Evolutionary conservation across 2,329 filamentous ascomycete species (phyloP).

Genomic region (Talaromyces pinophilus): DNA sequence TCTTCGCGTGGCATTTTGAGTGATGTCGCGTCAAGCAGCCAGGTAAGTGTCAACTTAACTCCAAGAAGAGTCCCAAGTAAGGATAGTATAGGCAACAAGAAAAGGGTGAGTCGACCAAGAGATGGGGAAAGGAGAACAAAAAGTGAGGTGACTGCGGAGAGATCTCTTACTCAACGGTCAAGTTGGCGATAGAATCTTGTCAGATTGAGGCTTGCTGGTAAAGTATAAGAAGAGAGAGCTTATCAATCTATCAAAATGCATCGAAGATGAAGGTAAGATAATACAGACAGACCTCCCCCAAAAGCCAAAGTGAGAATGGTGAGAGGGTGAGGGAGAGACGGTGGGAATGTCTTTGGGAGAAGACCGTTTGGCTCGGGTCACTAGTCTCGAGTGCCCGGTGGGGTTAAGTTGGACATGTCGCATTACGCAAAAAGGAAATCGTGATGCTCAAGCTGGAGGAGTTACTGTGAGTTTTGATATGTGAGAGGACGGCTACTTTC

Average conservation of each 20-base stretch:
- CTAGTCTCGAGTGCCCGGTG: not conserved
- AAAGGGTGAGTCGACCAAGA: not conserved
- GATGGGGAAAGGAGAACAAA: not conserved
- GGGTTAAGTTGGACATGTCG: not conserved
- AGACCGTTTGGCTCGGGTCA: not conserved
- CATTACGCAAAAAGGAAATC: not conserved
- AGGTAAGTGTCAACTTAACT: not conserved
- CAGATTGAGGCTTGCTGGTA: not conserved
- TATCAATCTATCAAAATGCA: not conserved
- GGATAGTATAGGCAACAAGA: not conserved
- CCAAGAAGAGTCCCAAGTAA: not conserved
- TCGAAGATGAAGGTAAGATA: not conserved
- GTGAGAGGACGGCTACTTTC: not conserved
- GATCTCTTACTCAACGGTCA: not conserved
- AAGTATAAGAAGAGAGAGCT: too few species aligned
- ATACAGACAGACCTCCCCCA: not conserved
- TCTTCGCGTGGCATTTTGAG: constrained; percentile 10
- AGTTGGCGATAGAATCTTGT: not conserved
- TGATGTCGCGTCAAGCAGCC: not conserved
- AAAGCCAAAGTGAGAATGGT: not conserved
- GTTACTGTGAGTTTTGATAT: not conserved
- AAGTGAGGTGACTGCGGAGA: constrained; percentile 15
- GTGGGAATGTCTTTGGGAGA: not conserved
- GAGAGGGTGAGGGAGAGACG: not conserved
- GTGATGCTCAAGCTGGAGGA: constrained; percentile 10